Base-by-base conservation (phyloP, 129 eudicot genomes). In the Saposhnikovia divaricata region DNA sequence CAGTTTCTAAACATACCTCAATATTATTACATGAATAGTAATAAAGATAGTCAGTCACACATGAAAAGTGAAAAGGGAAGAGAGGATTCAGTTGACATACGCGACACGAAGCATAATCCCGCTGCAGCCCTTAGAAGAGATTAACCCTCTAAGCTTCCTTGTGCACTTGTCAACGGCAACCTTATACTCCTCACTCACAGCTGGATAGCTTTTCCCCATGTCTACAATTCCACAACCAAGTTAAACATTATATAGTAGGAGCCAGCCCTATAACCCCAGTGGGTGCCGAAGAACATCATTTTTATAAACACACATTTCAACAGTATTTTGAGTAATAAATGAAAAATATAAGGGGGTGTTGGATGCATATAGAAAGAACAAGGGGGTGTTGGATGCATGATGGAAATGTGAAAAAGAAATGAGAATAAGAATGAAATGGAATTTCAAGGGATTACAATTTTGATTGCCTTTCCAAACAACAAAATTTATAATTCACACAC, bases 71-170 rank as follows among this genome's bases (percentile, higher is more conserved):
- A 12, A 31, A 28, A 38, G 5, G 9, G 12, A 28, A 40, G 14
- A 1, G 10, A 71, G 4, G 14, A 28, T 23, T 43, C 48, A 80
- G 45, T 42, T 38, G 14, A 65, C 90, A 79, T 86, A 93, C 98
- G 96, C 98, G n/a, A 93, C 82, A 25, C 98, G 93, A 39, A 93
- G 98, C 92, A 92, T 90, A 46, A 92, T 39, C 4, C 95, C 95
- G 87, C 91, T 90, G 47, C 93, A 88, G 59, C 81, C 85, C 86
- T 89, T 87, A 85, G 89, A 90, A 18, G 89, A 80, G 39, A 92
- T 87, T 6, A 89, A n/a, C 15, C 90, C 89, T 85, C 86, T 85
- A 61, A 93, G 96, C 87, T 87, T 89, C 79, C 74, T 85, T 82
- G 79, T 93, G 48, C 79, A 78, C 63, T 90, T 81, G 31, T 90